Evolutionary conservation across 352 stramenopile species (phyloP), one percentile per base, ranked within the genome.

Genomic region (Pythium vanterpoolii): DNA sequence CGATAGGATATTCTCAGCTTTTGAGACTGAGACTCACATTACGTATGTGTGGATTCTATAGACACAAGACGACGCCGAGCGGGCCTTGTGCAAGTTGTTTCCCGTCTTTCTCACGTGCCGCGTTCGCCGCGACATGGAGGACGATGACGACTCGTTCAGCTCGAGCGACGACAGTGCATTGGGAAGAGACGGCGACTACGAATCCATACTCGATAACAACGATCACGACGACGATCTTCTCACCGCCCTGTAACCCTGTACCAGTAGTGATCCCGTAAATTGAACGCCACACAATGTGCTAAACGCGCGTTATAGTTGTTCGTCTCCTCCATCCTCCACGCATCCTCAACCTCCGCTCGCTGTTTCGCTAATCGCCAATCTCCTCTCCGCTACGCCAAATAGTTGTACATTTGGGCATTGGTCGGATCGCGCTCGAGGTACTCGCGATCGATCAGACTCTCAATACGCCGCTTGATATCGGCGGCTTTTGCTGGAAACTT

Each of bases 401-500:
- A 93, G 72, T 93, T 93, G 75, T 91, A 93, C 76, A 91, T 74
- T 66, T 91, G 84, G 33, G 73, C 63, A 62, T 96, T 91, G 34
- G 51, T 74, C 6, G 85, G 73, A 60, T 96, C 84, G 51, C 88
- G 77, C 55, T 96, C 87, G 21, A 97, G 69, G 46, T 96, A 96
- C 53, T 96, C 88, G 42, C 89, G 76, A 48, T 95, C 87, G 48
- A 97, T 96, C 16, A 96, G 76, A 47, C 78, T 93, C 69, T 96
- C 88, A 36, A 97, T 95, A 47, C 87, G 86, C 24, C 84, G 79
- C 73, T 96, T 96, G 62, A 97, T 86, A 56, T 93, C 78, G 5
- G 79, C 73, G 33, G 86, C 75, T 56, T 92, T 94, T 19, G 84
- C 82, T 3, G 79, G 78, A 56, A 96, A 93, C 40, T 79, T 93